These are phyloP conservation scores for Lactifluus subvellereus DNA, from an alignment of 768 basidiomycete species.

Conservation along the genomic window DNA sequence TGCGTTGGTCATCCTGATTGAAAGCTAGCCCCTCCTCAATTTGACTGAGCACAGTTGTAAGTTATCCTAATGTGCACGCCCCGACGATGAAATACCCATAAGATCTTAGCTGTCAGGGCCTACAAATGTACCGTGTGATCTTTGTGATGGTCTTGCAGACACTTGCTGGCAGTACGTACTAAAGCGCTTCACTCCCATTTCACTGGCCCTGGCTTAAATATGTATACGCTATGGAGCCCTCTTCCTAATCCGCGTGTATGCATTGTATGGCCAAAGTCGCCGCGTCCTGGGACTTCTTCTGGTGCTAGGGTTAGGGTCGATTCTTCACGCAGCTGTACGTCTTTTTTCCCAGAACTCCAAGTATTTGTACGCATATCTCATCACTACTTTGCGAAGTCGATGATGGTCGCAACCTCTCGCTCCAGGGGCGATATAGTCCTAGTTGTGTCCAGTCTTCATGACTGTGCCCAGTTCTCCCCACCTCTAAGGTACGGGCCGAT, in stretches of 20 bases:
- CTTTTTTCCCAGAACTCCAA: neutral
- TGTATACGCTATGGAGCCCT: neutral
- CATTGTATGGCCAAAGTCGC: constrained; percentile 5
- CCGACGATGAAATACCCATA: neutral
- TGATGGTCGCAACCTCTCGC: neutral
- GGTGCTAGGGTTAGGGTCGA: neutral
- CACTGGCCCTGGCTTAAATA: too few species aligned
- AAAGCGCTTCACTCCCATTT: neutral
- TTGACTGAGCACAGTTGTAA: too few species aligned
- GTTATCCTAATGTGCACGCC: too few species aligned
- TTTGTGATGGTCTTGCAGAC: neutral
- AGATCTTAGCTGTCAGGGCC: neutral
- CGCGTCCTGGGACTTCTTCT: neutral
- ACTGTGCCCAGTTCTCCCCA: neutral
- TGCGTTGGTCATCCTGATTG: too few species aligned
- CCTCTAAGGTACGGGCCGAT: neutral
- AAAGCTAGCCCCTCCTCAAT: too few species aligned
- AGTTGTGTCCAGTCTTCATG: neutral
- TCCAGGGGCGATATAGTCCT: neutral
- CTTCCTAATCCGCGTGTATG: constrained; percentile 7
- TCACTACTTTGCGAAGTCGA: too few species aligned
- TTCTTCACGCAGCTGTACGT: neutral
- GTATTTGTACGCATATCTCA: neutral
- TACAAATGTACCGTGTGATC: neutral
- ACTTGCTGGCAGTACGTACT: neutral